These are phyloP conservation scores for Myxozyma mucilagina DNA, from an alignment of 805 yeast species.

Conservation along the genomic window DNA sequence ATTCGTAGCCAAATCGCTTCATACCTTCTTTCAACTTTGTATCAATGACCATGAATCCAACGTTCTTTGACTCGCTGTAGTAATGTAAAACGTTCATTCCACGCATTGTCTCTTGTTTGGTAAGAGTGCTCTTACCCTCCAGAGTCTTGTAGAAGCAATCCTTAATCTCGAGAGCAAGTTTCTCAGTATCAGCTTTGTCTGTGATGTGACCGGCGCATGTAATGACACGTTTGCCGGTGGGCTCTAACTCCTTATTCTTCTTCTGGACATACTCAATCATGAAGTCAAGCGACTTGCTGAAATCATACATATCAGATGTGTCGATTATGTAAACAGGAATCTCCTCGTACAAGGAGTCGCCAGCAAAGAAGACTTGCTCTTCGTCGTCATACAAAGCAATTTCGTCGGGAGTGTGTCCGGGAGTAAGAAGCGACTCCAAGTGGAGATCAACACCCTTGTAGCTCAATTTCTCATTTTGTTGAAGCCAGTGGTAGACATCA, in stretches of 20 bases:
- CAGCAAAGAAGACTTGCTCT: constrained; percentile 31
- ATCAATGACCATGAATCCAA: constrained; percentile 31
- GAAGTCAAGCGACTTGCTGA: constrained; percentile 16
- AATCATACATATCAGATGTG: constrained; percentile 29
- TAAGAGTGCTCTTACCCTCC: constrained; percentile 22
- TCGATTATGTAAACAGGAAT: constrained; percentile 32
- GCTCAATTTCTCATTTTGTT: constrained; percentile 27
- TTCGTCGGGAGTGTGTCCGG: constrained; percentile 33
- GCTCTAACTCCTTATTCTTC: constrained; percentile 22
- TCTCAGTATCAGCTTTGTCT: constrained; percentile 27
- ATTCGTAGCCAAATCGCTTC: constrained; percentile 25
- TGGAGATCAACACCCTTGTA: constrained; percentile 27
- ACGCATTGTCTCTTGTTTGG: constrained; percentile 23
- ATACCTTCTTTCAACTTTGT: constrained; percentile 28
- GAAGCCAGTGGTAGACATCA: constrained; percentile 29
- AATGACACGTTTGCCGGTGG: constrained; percentile 23
- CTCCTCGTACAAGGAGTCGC: constrained; percentile 30
- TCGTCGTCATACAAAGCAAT: constrained; percentile 31
- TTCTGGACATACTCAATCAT: constrained; percentile 21
- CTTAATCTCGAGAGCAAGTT: constrained; percentile 19
- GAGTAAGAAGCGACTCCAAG: constrained; percentile 28
- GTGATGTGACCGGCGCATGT: constrained; percentile 33
- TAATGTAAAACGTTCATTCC: constrained; percentile 20
- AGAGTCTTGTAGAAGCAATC: constrained; percentile 28
- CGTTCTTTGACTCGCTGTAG: constrained; percentile 23